phyloP scores from a whole-genome alignment of 495 filamentous ascomycete genomes.

The Neurospora cerealis region DNA sequence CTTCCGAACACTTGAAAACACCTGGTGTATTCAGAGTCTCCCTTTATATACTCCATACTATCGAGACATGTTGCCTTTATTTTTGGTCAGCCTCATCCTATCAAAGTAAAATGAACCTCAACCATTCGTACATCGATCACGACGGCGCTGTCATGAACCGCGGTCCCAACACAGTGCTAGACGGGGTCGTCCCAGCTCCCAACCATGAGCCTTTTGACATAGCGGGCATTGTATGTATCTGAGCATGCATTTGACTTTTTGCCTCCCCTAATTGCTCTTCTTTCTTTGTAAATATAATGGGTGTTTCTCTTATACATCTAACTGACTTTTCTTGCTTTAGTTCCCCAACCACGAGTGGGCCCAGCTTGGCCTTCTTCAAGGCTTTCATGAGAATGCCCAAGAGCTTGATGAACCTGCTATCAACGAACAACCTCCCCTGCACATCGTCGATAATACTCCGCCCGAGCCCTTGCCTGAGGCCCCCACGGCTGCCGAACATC shows the following conservation, averaged over 20 bases:
- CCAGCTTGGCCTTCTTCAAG: background rate
- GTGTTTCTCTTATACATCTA: no score
- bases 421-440: background rate
- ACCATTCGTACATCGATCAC: background rate
- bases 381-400: background rate
- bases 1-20: background rate
- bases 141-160: background rate
- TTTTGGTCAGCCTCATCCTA: background rate
- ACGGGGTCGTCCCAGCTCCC: background rate
- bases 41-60: background rate
- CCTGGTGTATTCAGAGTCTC: background rate
- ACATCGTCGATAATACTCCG: background rate
- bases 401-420: background rate
- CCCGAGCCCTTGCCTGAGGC: background rate
- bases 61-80: background rate
- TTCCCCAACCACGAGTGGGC: background rate
- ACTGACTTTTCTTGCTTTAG: background rate
- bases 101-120: background rate
- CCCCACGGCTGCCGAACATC: background rate
- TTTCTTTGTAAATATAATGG: no score
- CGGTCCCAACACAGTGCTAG: background rate
- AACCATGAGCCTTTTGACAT: background rate
- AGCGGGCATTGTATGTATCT: background rate
- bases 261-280: no score
- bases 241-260: no score